These are phyloP conservation scores for Triticum turgidum DNA, from an alignment of 176 grass and related monocot species.

Conservation along the genomic window DNA sequence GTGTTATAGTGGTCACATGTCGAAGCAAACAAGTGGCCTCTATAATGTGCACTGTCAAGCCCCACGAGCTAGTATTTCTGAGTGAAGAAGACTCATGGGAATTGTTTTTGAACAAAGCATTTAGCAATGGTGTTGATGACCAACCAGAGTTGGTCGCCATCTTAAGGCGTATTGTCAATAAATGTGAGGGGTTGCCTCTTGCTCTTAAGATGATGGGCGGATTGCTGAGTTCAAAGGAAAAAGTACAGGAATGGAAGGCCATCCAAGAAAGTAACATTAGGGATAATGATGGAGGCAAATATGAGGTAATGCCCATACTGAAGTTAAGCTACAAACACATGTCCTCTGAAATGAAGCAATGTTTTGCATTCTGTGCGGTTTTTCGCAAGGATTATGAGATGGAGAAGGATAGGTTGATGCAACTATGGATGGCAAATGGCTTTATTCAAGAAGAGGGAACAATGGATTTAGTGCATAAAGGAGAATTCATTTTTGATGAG, in stretches of 20 bases:
- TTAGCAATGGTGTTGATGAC: not conserved
- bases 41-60: not conserved
- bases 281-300: not conserved
- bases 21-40: not conserved
- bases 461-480: not conserved
- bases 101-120: not conserved
- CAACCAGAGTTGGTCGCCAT: not conserved
- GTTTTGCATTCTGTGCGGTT: slow-evolving; percentile 15
- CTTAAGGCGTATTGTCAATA: not conserved
- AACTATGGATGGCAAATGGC: slow-evolving; percentile 22
- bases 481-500: not conserved
- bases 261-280: not conserved
- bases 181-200: slow-evolving; percentile 17
- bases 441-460: not conserved
- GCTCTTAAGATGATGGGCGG: slow-evolving; percentile 14
- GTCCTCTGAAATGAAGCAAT: slow-evolving; percentile 19
- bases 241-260: not conserved
- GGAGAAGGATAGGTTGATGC: not conserved
- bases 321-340: slow-evolving; percentile 11
- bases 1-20: not conserved
- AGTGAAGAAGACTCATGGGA: not conserved
- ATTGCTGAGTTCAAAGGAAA: slow-evolving; percentile 16
- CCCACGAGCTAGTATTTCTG: not conserved
- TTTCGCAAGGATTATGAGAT: slow-evolving; percentile 1
- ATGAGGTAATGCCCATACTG: not conserved